Base-by-base conservation (phyloP, 441 rosid genomes). In the Erysimum cheiri region DNA sequence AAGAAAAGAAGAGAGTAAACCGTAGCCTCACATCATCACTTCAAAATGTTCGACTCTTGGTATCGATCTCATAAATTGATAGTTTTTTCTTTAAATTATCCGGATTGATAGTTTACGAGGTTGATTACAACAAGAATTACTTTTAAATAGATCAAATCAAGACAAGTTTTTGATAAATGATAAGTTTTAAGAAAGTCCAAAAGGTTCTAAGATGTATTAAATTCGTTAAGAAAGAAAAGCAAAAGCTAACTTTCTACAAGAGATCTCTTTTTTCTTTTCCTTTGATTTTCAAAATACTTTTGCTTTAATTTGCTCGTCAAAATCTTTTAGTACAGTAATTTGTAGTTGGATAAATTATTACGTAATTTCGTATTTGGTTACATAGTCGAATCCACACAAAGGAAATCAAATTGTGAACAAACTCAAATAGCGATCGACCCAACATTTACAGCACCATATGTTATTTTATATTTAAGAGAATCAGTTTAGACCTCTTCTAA, bases 161-260 rank as follows among this genome's bases (percentile, higher is more conserved):
- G 43, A 15, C 46, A 29, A 15, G 13, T 13, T 3, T 40, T 37
- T 26, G 11, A n/a, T 55, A 28, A 22, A 40, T 19, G 14, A 29
- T 7, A 69, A 24, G 19, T 26, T 11, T 19, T 2, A 0, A 12
- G 7, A 37, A 33, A n/a, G 35, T n/a, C 5, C 8, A 19, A 63
- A 60, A 48, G 8, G 32, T 31, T 60, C 4, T 10, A 36, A 11
- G 22, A 46, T 47, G 57, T 69, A 19, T n/a, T 36, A 59, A 48
- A 36, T 26, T 69, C 31, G 50, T 69, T 48, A 33, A 13, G 12
- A 40, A 33, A 10, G 29, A 35, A 24, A 69, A 69, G 73, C 56
- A 69, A 58, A 60, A 35, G 37, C 24, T 46, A 33, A 36, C 40
- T 69, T 59, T 69, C 22, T 28, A 8, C 60, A 17, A 48, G 15